phyloP scores from a whole-genome alignment of 139 green algal species.

The Chlorella sp. region DNA sequence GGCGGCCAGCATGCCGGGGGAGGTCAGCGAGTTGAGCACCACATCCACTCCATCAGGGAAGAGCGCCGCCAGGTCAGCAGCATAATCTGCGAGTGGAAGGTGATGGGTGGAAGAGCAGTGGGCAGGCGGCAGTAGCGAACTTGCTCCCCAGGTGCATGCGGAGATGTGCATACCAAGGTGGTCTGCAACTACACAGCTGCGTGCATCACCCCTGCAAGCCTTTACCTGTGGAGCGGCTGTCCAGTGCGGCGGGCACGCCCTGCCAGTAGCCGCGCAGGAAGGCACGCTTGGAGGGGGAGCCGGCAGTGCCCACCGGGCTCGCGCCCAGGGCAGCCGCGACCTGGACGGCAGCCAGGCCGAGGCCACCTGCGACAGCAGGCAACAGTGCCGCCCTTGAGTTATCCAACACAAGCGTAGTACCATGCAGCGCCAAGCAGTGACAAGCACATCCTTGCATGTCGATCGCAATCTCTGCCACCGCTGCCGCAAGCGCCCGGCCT shows the following conservation, averaged over 20 bases:
- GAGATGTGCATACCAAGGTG: too few relatives aligned
- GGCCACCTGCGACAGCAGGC: background rate
- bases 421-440: too few relatives aligned
- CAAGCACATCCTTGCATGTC: too few relatives aligned
- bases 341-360: constrained; percentile 65
- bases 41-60: constrained; percentile 6
- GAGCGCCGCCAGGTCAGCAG: constrained; percentile 18
- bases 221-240: constrained; percentile 17
- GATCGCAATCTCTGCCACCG: background rate
- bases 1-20: constrained; percentile 82
- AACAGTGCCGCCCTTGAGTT: too few relatives aligned
- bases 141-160: too few relatives aligned
- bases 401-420: too few relatives aligned
- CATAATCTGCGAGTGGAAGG: constrained; percentile 5
- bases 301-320: constrained; percentile 56
- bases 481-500: background rate
- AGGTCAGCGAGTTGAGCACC: constrained; percentile 87
- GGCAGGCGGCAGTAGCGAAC: too few relatives aligned
- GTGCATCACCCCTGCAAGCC: background rate
- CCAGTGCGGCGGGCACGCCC: background rate
- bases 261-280: constrained; percentile 52
- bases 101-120: background rate
- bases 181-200: too few relatives aligned
- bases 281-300: constrained; percentile 59
- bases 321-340: constrained; percentile 54